Percentiles rank a stretch among this genome's conserved stretches.
These are phyloP conservation scores for Elsinoe arachidis DNA, from an alignment of 2,329 filamentous ascomycete genomes.

Conservation along the genomic window DNA sequence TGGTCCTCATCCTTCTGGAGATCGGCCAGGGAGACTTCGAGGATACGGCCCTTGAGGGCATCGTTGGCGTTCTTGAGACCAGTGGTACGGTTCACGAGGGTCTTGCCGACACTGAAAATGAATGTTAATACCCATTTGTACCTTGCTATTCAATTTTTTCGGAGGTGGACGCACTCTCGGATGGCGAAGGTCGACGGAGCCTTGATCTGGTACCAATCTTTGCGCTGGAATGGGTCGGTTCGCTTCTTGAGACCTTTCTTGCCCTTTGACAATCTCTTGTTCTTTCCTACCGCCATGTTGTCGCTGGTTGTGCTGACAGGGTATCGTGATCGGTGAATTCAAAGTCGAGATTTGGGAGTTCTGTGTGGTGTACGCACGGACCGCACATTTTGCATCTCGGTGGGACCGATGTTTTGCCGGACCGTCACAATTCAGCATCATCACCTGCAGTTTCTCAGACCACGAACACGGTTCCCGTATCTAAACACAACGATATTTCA, in stretches of 20 bases:
- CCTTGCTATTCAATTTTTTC: constrained; percentile 8
- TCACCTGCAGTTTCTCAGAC: not conserved
- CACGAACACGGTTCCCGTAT: not conserved
- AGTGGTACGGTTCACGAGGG: constrained; percentile 96
- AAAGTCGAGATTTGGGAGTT: not conserved
- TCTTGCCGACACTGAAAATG: constrained; percentile 84
- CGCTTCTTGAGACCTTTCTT: constrained; percentile 99
- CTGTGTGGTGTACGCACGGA: not conserved
- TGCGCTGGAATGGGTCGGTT: constrained; percentile 88
- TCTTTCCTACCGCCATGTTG: constrained; percentile 76
- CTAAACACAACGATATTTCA: not conserved
- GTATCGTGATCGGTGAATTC: constrained; percentile 10
- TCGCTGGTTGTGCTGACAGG: constrained; percentile 17
- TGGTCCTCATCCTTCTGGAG: constrained; percentile 99
- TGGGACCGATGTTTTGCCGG: no score
- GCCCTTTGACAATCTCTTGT: constrained; percentile 99
- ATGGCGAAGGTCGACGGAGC: constrained; percentile 92
- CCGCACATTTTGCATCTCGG: no score
- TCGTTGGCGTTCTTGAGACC: constrained; percentile 99
- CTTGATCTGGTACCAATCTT: constrained; percentile 99
- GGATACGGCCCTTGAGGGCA: constrained; percentile 94
- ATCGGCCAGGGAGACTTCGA: constrained; percentile 98
- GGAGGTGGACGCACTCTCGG: constrained; percentile 62
- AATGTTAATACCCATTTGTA: constrained; percentile 25
- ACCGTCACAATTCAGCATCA: not conserved